phyloP scores from a whole-genome alignment of 768 basidiomycete genomes.

The Daedaleopsis sinensis region DNA sequence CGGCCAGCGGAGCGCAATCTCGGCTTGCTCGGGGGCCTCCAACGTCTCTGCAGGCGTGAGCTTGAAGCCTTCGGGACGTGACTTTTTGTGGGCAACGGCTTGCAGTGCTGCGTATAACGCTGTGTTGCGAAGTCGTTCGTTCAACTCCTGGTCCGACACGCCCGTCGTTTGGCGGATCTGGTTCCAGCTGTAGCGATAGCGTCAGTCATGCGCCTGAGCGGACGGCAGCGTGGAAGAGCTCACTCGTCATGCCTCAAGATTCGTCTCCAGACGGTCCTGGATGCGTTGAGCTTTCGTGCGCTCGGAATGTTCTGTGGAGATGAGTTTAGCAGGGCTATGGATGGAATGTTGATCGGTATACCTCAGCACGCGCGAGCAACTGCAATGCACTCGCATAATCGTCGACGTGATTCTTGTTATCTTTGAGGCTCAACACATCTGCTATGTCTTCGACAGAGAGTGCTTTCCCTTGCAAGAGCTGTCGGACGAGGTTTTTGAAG shows the following conservation, averaged over 20 bases:
- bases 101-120: constrained; percentile 73
- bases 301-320: constrained; percentile 65
- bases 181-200: constrained; percentile 62
- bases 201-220: not conserved
- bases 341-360: constrained; percentile 29
- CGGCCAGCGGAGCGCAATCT: constrained; percentile 74
- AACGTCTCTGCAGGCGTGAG: constrained; percentile 62
- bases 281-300: constrained; percentile 66
- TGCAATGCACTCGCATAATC: constrained; percentile 74
- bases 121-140: constrained; percentile 68
- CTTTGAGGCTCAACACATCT: constrained; percentile 85
- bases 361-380: constrained; percentile 59
- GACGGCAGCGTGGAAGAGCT: constrained; percentile 1
- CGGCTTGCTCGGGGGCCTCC: constrained; percentile 55
- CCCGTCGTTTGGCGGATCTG: constrained; percentile 72
- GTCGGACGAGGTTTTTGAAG: constrained; percentile 69
- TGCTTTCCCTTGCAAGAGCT: constrained; percentile 73
- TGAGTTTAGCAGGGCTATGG: not conserved
- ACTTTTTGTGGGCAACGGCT: constrained; percentile 44
- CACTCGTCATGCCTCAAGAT: constrained; percentile 91
- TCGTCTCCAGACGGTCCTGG: constrained; percentile 83
- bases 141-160: constrained; percentile 77
- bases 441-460: constrained; percentile 79
- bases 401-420: constrained; percentile 60
- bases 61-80: constrained; percentile 51